phyloP scores from a whole-genome alignment of 495 filamentous ascomycete genomes.

The Alectoria sarmentosa region DNA sequence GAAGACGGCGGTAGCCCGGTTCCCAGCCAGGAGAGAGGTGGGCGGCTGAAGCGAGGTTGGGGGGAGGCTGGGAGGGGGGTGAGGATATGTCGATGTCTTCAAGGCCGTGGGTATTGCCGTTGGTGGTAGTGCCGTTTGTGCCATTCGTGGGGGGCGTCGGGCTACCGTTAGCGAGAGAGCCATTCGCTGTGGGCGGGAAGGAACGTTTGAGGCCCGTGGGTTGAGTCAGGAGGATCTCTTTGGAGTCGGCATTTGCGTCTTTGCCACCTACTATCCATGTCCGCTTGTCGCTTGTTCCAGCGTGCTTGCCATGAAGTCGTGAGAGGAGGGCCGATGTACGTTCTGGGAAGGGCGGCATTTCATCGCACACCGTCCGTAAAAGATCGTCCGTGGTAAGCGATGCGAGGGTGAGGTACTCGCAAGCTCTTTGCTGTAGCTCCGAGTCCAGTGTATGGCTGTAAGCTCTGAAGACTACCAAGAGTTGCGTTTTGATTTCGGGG shows the following conservation, averaged over 20 bases:
- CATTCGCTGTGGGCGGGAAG: constrained; percentile 55
- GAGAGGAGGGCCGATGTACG: constrained; percentile 86
- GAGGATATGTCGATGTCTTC: constrained; percentile 70
- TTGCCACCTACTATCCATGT: constrained; percentile 96
- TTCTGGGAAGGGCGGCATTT: constrained; percentile 99
- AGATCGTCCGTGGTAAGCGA: constrained; percentile 85
- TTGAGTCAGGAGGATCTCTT: constrained; percentile 76
- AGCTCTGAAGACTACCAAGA: constrained; percentile 78
- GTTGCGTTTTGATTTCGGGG: constrained; percentile 95
- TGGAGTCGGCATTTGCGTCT: constrained; percentile 76
- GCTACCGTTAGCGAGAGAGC: constrained; percentile 43
- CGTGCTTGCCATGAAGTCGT: constrained; percentile 87
- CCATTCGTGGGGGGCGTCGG: constrained; percentile 33
- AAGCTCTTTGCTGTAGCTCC: constrained; percentile 92
- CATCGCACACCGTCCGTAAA: constrained; percentile 91
- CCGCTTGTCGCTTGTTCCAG: constrained; percentile 81
- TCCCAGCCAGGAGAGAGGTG: constrained; percentile 96
- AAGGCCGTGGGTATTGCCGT: constrained; percentile 47
- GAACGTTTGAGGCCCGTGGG: constrained; percentile 77
- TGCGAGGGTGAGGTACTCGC: constrained; percentile 87
- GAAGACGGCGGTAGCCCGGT: constrained; percentile 75
- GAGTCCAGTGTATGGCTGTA: constrained; percentile 96
- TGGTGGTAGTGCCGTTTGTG: constrained; percentile 29
- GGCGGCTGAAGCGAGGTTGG: constrained; percentile 85
- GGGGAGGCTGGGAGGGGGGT: constrained; percentile 52